Base-by-base conservation (phyloP, 139 green algal species). In the Spirogloea muscicola region DNA sequence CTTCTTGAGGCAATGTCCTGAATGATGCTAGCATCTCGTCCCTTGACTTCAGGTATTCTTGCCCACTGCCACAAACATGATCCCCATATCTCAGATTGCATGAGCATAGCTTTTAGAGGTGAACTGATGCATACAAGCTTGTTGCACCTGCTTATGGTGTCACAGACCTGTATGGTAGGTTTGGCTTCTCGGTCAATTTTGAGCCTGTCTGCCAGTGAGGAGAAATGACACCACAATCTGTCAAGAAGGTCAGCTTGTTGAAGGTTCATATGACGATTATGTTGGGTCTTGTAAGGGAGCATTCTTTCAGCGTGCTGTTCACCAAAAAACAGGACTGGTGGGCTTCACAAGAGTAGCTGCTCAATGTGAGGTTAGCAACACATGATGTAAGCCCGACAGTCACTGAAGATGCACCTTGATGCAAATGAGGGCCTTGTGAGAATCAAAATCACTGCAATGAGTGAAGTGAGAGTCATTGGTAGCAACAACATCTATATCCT, bases 401-500 rank as follows among this genome's bases (percentile, higher is more conserved):
- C 36, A 49, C 29, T 9, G 36, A 64, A 65, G 16, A 68, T 31
- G 34, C 10, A 76, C 68, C 71, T 80, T 40, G 60, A 80, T 77
- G 27, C 33, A 72, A 37, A 77, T 46, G 10, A 80, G 72, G 6
- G 65, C 69, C 36, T 43, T 7, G 37, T 70, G 65, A 25, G 72
- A 36, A 16, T 36, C 27, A n/a, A 55, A 29, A 42, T 80, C 72
- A 2, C 33, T 33, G 21, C 18, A 33, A 42, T 39, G 21, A 21
- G 64, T 76, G 37, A 80, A 77, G 49, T 78, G 72, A 38, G 63
- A 79, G 40, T 77, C 72, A 27, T 80, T 78, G 40, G 64, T 80
- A 34, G 64, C 72, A 38, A 80, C 65, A 21, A 80, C 13, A 27
- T 78, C 66, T 3, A 79, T 43, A 44, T 58, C 71, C 71, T 76